Conservation (phyloP, 805 yeast species). For the Cyberlindnera sargentensis region DNA sequence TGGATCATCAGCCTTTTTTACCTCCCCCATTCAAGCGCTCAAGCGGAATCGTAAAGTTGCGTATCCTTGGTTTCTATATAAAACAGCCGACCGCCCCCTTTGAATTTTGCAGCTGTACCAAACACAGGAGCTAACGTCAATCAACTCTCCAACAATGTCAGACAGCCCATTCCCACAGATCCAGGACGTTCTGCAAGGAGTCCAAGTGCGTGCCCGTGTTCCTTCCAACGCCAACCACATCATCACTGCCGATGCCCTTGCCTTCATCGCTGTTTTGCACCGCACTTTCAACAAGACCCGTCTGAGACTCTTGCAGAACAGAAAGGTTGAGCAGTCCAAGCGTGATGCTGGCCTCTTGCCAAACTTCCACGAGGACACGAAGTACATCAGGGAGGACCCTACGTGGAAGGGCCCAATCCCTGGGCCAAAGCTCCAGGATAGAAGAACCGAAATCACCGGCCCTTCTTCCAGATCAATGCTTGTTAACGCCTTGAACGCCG, state of each 20-base stretch:
- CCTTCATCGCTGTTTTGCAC: slow-evolving; percentile 65
- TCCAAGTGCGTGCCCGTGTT: slow-evolving; percentile 30
- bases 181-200: slow-evolving; percentile 28
- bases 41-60: too few species aligned
- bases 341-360: slow-evolving; percentile 59
- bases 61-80: too few species aligned
- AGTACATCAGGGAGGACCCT: slow-evolving; percentile 59
- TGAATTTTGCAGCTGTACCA: too few species aligned
- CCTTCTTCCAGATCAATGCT: slow-evolving; percentile 83
- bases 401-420: slow-evolving; percentile 71
- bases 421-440: slow-evolving; percentile 65
- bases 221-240: slow-evolving; percentile 33
- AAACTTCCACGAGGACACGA: slow-evolving; percentile 64
- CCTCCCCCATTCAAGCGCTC: too few species aligned
- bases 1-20: slow-evolving; percentile 7
- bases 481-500: slow-evolving; percentile 71
- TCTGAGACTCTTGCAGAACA: slow-evolving; percentile 49
- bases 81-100: too few species aligned
- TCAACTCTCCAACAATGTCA: too few species aligned
- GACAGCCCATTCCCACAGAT: slow-evolving; percentile 25
- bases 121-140: too few species aligned
- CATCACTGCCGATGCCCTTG: slow-evolving; percentile 44
- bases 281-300: slow-evolving; percentile 63
- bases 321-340: slow-evolving; percentile 51
- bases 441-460: slow-evolving; percentile 80